Base-by-base conservation (phyloP, 2,329 filamentous ascomycete genomes). In the Penicillium crustosum region DNA sequence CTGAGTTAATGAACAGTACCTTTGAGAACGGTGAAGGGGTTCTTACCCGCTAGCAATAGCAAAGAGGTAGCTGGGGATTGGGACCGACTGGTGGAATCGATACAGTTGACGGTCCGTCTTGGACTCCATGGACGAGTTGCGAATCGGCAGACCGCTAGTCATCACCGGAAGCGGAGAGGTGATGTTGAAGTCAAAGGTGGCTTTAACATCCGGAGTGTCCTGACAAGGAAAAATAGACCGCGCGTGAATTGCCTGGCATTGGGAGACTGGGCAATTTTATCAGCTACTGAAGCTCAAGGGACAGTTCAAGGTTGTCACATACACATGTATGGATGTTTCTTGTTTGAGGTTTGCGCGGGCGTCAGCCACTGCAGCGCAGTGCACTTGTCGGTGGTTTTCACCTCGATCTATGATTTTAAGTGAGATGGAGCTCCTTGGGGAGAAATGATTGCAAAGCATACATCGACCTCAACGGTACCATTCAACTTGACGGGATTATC, bases 161-260 rank as follows among this genome's bases (percentile, higher is more conserved):
- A 97, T 86, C n/a, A 97, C 93, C 0, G 92, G 91, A 15, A 96
- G 83, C 6, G 89, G 86, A 25, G 92, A 97, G 27, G 87, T 87
- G 70, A 99, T 89, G 69, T 88, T 89, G 80, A 97, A 97, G 61
- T 88, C 87, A 76, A 93, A 92, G 1, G 92, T 95, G n/a, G 90
- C 92, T 80, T 99, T 99, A 68, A 97, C 90, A 73, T 97, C 93
- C 3, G 94, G 94, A 0, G 94, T 97, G 72, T 99, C 94, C 79
- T 97, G 93, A 77, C 93, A 97, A 7, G 94, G 94, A 75, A 97
- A 96, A 60, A 97, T 85, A 48, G 92, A 96, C 59, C 94, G 87
- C 43, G 91, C 91, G 70, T 97, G 93, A 70, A 97, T 97, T 53
- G 93, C 93, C 80, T 99, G 93, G 75, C 93, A 96, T 79, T 97